These are phyloP conservation scores for Vigna radiata DNA, from an alignment of 306 rosid genomes.

Conservation along the genomic window DNA sequence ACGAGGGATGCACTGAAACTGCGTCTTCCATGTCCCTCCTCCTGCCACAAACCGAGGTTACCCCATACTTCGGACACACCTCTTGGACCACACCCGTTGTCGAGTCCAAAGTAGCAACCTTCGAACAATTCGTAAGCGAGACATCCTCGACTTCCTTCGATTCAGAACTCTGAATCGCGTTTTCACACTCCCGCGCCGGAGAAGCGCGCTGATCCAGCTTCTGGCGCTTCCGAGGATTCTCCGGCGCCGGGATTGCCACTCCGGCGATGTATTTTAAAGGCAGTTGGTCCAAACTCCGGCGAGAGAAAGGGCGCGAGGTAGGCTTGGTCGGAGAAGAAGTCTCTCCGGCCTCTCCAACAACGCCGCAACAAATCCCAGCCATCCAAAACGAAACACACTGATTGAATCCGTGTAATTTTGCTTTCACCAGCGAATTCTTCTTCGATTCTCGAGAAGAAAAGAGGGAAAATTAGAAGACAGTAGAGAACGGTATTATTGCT, in stretches of 20 bases:
- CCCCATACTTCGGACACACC: conserved; percentile 58
- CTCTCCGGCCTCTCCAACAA: conserved; percentile 67
- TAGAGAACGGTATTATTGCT: too few relatives aligned
- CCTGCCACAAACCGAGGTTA: conserved; percentile 87
- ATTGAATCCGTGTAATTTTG: background rate
- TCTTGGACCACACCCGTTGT: background rate
- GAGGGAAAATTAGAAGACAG: too few relatives aligned
- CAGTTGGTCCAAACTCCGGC: conserved; percentile 60
- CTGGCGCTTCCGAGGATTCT: conserved; percentile 55
- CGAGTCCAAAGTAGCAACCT: background rate
- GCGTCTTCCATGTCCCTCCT: conserved; percentile 95
- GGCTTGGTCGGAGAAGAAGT: conserved; percentile 56
- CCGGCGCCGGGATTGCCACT: conserved; percentile 42
- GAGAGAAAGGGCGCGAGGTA: conserved; percentile 45
- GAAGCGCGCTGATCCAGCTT: conserved; percentile 46
- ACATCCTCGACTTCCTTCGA: background rate
- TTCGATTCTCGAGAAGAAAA: background rate
- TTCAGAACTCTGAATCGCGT: conserved; percentile 38
- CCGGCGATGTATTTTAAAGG: conserved; percentile 57
- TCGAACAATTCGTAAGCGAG: background rate
- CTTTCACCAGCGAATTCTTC: background rate
- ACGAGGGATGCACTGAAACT: conserved; percentile 65
- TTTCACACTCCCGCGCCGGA: conserved; percentile 29
- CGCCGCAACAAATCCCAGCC: conserved; percentile 85
- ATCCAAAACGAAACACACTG: conserved; percentile 26